phyloP scores from a whole-genome alignment of 2,329 filamentous ascomycete genomes.

The Fusarium phyllophilum region DNA sequence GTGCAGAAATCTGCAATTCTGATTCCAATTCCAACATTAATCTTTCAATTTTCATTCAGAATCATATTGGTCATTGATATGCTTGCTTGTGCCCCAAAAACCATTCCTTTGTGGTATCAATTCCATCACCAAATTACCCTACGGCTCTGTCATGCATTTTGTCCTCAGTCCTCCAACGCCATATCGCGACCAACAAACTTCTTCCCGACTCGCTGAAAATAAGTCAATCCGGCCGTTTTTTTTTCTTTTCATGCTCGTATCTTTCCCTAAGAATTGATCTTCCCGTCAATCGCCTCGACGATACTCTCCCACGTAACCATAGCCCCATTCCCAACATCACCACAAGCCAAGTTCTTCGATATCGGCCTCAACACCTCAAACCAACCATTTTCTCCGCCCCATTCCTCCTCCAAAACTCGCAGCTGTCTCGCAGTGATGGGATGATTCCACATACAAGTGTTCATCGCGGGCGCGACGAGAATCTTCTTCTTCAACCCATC shows the following conservation, averaged over 20 bases:
- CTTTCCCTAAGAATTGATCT: conserved; percentile 47
- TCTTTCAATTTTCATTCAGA: not conserved
- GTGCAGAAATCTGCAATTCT: not conserved
- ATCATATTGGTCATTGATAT: not conserved
- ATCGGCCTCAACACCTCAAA: conserved; percentile 78
- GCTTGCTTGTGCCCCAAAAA: not conserved
- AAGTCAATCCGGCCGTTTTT: accelerated
- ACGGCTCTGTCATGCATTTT: conserved; percentile 3
- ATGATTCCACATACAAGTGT: conserved; percentile 89
- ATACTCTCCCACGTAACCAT: conserved; percentile 87
- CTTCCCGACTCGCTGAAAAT: not conserved
- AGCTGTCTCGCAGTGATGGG: conserved; percentile 82
- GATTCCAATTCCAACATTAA: not conserved
- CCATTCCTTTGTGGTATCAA: not conserved
- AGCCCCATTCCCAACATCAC: conserved; percentile 82
- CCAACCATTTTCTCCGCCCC: conserved; percentile 65
- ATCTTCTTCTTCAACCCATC: conserved; percentile 72
- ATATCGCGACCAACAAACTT: no score
- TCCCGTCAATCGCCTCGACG: conserved; percentile 70
- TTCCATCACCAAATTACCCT: not conserved
- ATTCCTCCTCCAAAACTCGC: conserved; percentile 75
- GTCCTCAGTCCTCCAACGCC: not conserved
- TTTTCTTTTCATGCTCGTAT: not conserved
- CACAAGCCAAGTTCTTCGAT: conserved; percentile 83
- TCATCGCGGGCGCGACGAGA: conserved; percentile 85